These are phyloP conservation scores for Diospyros kaki DNA, from an alignment of 148 eudicot species.

Conservation along the genomic window DNA sequence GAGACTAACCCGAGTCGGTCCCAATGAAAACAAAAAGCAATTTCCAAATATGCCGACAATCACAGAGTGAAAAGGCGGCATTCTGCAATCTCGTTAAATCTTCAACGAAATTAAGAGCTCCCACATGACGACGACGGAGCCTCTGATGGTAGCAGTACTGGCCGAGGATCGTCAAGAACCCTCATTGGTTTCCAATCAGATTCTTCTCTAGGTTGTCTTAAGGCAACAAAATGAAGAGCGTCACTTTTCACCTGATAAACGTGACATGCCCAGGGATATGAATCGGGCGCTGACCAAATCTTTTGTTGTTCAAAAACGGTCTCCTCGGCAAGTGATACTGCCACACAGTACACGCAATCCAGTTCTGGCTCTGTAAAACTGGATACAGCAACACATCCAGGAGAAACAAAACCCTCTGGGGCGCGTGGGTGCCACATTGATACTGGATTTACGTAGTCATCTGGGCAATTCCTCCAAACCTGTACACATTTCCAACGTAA, in stretches of 20 bases:
- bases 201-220: conserved; percentile 69
- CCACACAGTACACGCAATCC: conserved; percentile 53
- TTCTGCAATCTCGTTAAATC: no score
- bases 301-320: conserved; percentile 70
- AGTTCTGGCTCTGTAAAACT: conserved; percentile 67
- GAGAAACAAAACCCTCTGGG: conserved; percentile 74
- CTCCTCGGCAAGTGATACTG: conserved; percentile 64
- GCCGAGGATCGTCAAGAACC: conserved; percentile 39
- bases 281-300: conserved; percentile 76
- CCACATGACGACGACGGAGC: not conserved
- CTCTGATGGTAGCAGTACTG: conserved; percentile 21
- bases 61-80: no score
- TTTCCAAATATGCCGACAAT: no score
- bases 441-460: conserved; percentile 63
- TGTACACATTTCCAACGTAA: conserved; percentile 17
- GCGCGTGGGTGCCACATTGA: conserved; percentile 97
- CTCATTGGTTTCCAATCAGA: conserved; percentile 64
- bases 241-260: conserved; percentile 78
- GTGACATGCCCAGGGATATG: conserved; percentile 97
- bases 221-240: conserved; percentile 82
- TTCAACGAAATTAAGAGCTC: no score
- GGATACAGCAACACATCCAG: conserved; percentile 76
- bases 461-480: conserved; percentile 99
- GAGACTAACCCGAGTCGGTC: no score
- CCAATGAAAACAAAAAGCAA: no score